These are phyloP conservation scores for Fusarium denticulatum DNA, from an alignment of 2,329 filamentous ascomycete species.

Conservation along the genomic window DNA sequence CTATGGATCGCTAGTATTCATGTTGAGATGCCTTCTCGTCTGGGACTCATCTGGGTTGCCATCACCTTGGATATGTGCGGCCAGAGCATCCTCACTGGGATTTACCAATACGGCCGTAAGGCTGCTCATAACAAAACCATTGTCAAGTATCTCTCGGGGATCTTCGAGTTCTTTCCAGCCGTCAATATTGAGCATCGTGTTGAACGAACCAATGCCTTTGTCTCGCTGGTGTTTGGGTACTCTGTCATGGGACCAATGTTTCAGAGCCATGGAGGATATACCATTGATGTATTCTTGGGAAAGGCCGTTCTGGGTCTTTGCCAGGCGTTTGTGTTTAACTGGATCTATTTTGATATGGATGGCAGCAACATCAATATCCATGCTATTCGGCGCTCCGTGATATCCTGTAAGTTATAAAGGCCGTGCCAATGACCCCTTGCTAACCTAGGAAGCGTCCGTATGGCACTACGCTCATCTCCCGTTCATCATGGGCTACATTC, in stretches of 20 bases:
- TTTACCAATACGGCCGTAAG: constrained; percentile 47
- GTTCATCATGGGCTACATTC: constrained; percentile 71
- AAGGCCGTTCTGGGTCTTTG: constrained; percentile 69
- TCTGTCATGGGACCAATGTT: constrained; percentile 70
- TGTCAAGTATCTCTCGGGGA: constrained; percentile 43
- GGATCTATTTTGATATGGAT: constrained; percentile 73
- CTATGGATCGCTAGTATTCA: constrained; percentile 71
- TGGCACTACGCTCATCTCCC: constrained; percentile 69
- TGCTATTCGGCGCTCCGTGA: constrained; percentile 65
- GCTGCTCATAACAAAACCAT: constrained; percentile 31
- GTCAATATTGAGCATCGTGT: constrained; percentile 74
- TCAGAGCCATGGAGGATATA: constrained; percentile 58
- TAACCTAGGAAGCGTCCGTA: constrained; percentile 52
- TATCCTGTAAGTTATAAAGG: constrained; percentile 49
- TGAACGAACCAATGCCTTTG: constrained; percentile 71
- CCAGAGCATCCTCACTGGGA: constrained; percentile 53
- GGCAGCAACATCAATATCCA: constrained; percentile 65
- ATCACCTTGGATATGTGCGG: constrained; percentile 64
- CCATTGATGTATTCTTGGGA: constrained; percentile 67
- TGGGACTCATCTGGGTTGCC: constrained; percentile 66
- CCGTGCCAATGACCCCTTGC: neutral
- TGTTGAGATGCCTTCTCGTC: constrained; percentile 62
- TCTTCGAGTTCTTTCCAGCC: constrained; percentile 69
- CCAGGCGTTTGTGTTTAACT: constrained; percentile 69
- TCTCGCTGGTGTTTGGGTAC: constrained; percentile 72